A percentile compares a stretch with the other conserved stretches of the same genome.
phyloP scores from a whole-genome alignment of 805 yeast genomes.

The Saturnispora galanensis region DNA sequence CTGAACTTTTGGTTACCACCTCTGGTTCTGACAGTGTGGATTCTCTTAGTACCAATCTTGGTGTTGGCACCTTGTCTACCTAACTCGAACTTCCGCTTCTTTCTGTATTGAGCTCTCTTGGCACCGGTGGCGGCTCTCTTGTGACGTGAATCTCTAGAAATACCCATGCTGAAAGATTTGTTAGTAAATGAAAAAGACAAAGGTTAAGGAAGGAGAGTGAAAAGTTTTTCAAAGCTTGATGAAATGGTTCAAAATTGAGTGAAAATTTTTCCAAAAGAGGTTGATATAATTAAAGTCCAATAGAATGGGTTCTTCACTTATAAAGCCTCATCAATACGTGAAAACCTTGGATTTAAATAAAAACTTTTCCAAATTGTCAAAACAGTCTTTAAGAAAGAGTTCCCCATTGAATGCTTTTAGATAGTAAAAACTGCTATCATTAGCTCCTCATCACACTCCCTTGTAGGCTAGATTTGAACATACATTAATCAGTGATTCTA shows the following conservation, averaged over 20 bases:
- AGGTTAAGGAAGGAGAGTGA: not conserved
- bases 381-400: too few relatives aligned
- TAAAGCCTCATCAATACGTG: too few relatives aligned
- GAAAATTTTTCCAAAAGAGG: not conserved
- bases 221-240: not conserved
- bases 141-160: conserved; percentile 99
- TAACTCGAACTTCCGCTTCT: conserved; percentile 99
- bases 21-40: conserved; percentile 98
- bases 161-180: conserved; percentile 63
- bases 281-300: conserved; percentile 2
- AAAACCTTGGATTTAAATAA: too few relatives aligned
- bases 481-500: conserved; percentile 19
- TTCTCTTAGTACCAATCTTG: conserved; percentile 97
- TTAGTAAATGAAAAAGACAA: conserved; percentile 6
- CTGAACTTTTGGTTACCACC: conserved; percentile 99
- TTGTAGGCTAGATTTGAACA: conserved; percentile 7
- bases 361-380: too few relatives aligned
- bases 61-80: conserved; percentile 99
- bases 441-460: too few relatives aligned
- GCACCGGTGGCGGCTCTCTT: conserved; percentile 99
- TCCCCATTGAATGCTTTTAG: too few relatives aligned
- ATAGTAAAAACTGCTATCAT: too few relatives aligned
- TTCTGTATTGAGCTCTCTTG: conserved; percentile 99
- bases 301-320: not conserved
- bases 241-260: not conserved